Evolutionary conservation across 1,284 basidiomycete species (phyloP).

Genomic region (Phellinidium pouzarii): DNA sequence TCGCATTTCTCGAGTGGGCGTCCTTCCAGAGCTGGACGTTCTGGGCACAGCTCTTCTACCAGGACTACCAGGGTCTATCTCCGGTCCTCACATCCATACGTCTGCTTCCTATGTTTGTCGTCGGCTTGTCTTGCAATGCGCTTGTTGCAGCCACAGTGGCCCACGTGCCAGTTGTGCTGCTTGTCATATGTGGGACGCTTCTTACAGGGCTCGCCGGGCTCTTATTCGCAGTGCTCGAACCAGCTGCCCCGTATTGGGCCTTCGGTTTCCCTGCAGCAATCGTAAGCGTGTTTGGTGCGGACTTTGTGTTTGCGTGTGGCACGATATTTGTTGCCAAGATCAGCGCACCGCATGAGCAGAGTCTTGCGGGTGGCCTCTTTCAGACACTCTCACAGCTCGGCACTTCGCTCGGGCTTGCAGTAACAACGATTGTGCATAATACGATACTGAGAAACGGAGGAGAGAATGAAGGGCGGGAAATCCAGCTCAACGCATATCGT

Average conservation of each 20-base stretch:
- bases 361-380: slow-evolving; percentile 70
- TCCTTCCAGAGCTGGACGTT: slow-evolving; percentile 52
- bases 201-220: slow-evolving; percentile 61
- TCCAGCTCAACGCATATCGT: slow-evolving; percentile 46
- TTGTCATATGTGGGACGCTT: slow-evolving; percentile 57
- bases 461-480: slow-evolving; percentile 28
- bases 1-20: slow-evolving; percentile 68
- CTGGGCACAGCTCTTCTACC: slow-evolving; percentile 64
- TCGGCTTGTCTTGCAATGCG: slow-evolving; percentile 63
- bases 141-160: slow-evolving; percentile 58
- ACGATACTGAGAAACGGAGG: slow-evolving; percentile 35
- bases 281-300: slow-evolving; percentile 67
- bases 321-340: slow-evolving; percentile 72
- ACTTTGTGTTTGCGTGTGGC: slow-evolving; percentile 73
- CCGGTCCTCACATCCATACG: slow-evolving; percentile 71
- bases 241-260: slow-evolving; percentile 65
- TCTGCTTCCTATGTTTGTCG: slow-evolving; percentile 71
- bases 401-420: slow-evolving; percentile 66
- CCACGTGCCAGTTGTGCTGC: slow-evolving; percentile 45
- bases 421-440: slow-evolving; percentile 70
- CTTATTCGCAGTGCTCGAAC: slow-evolving; percentile 66
- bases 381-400: slow-evolving; percentile 76
- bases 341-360: slow-evolving; percentile 70
- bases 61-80: slow-evolving; percentile 47
- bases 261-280: slow-evolving; percentile 76